Conservation (phyloP, 1,284 basidiomycete genomes). For the Takashimella tepidaria region DNA sequence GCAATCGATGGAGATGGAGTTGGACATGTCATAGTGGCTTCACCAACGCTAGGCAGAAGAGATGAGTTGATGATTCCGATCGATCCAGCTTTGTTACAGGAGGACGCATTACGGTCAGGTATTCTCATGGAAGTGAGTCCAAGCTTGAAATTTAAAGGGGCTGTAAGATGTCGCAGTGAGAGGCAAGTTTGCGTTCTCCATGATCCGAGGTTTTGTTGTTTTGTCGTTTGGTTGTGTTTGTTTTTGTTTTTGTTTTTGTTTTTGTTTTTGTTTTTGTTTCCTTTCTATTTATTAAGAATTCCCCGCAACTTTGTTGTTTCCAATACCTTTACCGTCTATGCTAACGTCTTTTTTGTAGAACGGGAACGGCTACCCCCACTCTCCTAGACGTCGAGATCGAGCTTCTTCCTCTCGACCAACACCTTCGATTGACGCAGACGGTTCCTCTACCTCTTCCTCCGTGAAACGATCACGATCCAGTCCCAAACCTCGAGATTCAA, state of each 20-base stretch:
- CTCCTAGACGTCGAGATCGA: neutral
- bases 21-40: no score
- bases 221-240: neutral
- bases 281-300: neutral
- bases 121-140: no score
- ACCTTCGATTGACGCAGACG: slow-evolving; percentile 9
- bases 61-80: slow-evolving; percentile 16
- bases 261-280: neutral
- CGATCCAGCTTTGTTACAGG: slow-evolving; percentile 27
- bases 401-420: slow-evolving; percentile 13
- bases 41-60: neutral
- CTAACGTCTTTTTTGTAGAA: neutral
- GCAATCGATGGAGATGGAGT: neutral
- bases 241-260: slow-evolving; percentile 1
- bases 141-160: no score
- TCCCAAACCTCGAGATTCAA: neutral
- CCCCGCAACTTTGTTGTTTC: neutral
- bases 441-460: slow-evolving; percentile 1
- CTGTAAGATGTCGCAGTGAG: no score
- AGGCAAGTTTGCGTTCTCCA: no score
- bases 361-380: slow-evolving; percentile 1
- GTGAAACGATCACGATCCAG: slow-evolving; percentile 6
- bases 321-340: neutral
- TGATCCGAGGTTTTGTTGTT: no score
- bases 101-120: slow-evolving; percentile 11